These are phyloP conservation scores for Neophaeococcomyces aloes DNA, from an alignment of 2,329 filamentous ascomycete species.

Conservation along the genomic window DNA sequence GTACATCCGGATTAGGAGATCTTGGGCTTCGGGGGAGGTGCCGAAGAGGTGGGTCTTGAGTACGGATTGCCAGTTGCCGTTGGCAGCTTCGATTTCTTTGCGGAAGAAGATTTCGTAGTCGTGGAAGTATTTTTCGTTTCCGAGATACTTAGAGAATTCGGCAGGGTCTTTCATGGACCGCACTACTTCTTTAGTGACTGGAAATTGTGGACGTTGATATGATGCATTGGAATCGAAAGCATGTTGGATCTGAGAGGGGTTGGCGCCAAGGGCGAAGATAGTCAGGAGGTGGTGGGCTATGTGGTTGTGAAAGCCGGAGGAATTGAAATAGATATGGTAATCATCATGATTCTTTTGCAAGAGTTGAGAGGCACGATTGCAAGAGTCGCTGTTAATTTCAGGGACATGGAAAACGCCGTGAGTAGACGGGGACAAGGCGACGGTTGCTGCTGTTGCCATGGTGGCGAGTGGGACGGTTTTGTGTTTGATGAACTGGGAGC, in stretches of 20 bases:
- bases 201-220: slow-evolving; percentile 53
- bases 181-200: slow-evolving; percentile 41
- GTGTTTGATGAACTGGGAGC: neutral
- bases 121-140: slow-evolving; percentile 54
- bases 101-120: slow-evolving; percentile 72
- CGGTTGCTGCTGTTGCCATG: slow-evolving; percentile 40
- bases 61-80: slow-evolving; percentile 43
- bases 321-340: slow-evolving; percentile 74
- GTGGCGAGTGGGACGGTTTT: neutral
- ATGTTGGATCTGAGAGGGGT: slow-evolving; percentile 46
- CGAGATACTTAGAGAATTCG: slow-evolving; percentile 50
- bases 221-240: slow-evolving; percentile 54
- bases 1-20: slow-evolving; percentile 59
- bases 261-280: slow-evolving; percentile 50
- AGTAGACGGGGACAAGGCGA: slow-evolving; percentile 36
- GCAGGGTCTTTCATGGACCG: slow-evolving; percentile 47
- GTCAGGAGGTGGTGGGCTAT: slow-evolving; percentile 20
- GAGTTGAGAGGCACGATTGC: slow-evolving; percentile 53
- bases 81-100: slow-evolving; percentile 52
- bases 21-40: slow-evolving; percentile 53
- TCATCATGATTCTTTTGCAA: slow-evolving; percentile 63
- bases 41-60: slow-evolving; percentile 53
- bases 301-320: slow-evolving; percentile 56
- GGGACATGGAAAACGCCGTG: slow-evolving; percentile 38
- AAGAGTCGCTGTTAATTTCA: slow-evolving; percentile 44